phyloP scores from a whole-genome alignment of 192 early-diverging fungal species.

The Borealophlyctis nickersoniae region DNA sequence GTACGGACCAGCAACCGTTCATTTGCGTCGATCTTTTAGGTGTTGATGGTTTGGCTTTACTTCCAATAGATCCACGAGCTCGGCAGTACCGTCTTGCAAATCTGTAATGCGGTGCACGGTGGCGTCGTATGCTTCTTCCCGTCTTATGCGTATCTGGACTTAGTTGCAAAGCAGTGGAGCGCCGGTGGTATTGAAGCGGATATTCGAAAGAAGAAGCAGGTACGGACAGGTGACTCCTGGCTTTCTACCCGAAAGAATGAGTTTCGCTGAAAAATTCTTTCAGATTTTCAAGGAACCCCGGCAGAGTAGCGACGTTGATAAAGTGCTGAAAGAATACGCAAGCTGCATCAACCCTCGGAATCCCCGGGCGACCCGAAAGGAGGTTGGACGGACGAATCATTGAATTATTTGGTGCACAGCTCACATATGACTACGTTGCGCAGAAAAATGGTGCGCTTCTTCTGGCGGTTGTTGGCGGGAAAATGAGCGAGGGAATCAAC shows the following conservation, averaged over 20 bases:
- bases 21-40: constrained; percentile 5
- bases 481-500: constrained; percentile 89
- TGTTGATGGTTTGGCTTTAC: constrained; percentile 12
- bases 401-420: no score
- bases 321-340: constrained; percentile 60
- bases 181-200: constrained; percentile 37
- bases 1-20: constrained; percentile 25
- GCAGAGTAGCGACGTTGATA: constrained; percentile 49
- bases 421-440: no score
- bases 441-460: constrained; percentile 63
- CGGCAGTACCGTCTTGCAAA: constrained; percentile 65
- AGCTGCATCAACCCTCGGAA: constrained; percentile 19
- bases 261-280: not conserved
- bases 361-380: no score
- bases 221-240: constrained; percentile 13
- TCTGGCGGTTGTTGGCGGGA: constrained; percentile 87
- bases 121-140: constrained; percentile 89
- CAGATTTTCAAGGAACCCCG: constrained; percentile 73
- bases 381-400: no score
- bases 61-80: constrained; percentile 58
- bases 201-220: constrained; percentile 61
- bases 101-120: constrained; percentile 71
- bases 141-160: constrained; percentile 73
- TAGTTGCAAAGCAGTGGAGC: constrained; percentile 57
- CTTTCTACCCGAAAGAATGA: constrained; percentile 5